Evolutionary conservation across 495 filamentous ascomycete species (phyloP).

Genomic region (Thozetella sp.): DNA sequence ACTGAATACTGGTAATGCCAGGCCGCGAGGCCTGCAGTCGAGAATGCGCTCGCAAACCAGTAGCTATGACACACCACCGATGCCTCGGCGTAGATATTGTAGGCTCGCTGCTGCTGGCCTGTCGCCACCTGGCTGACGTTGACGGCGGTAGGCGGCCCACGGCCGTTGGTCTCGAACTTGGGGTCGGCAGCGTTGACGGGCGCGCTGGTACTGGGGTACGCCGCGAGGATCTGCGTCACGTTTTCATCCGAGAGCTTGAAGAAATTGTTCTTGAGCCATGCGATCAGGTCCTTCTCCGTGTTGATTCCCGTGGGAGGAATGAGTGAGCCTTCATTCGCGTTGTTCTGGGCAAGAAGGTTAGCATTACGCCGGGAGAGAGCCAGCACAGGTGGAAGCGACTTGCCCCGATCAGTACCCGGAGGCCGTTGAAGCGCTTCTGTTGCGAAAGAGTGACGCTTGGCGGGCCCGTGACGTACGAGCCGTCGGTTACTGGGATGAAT

Average conservation of each 20-base stretch:
- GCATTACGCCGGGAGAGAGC: background rate
- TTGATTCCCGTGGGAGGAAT: conserved; percentile 43
- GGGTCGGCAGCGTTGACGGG: conserved; percentile 13
- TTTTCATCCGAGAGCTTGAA: conserved; percentile 49
- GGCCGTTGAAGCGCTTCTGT: conserved; percentile 51
- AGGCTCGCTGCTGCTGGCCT: conserved; percentile 33
- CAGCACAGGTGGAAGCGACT: background rate
- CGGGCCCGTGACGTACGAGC: conserved; percentile 52
- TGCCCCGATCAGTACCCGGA: conserved; percentile 5
- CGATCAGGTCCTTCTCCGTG: conserved; percentile 45
- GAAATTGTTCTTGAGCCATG: conserved; percentile 46
- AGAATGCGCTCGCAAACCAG: conserved; percentile 64
- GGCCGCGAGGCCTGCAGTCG: conserved; percentile 17
- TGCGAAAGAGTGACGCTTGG: conserved; percentile 50
- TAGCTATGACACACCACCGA: conserved; percentile 64
- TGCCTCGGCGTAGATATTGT: conserved; percentile 63
- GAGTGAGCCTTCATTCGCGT: conserved; percentile 51
- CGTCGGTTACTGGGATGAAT: conserved; percentile 66
- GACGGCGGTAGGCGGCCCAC: conserved; percentile 16
- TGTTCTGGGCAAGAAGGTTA: conserved; percentile 52
- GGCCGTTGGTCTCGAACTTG: conserved; percentile 25
- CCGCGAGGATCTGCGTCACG: conserved; percentile 36
- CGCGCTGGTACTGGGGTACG: conserved; percentile 21
- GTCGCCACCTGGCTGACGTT: conserved; percentile 21
- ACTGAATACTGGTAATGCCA: conserved; percentile 69